Conservation (phyloP, 495 filamentous ascomycete genomes). For the Penicillium subrubescens region DNA sequence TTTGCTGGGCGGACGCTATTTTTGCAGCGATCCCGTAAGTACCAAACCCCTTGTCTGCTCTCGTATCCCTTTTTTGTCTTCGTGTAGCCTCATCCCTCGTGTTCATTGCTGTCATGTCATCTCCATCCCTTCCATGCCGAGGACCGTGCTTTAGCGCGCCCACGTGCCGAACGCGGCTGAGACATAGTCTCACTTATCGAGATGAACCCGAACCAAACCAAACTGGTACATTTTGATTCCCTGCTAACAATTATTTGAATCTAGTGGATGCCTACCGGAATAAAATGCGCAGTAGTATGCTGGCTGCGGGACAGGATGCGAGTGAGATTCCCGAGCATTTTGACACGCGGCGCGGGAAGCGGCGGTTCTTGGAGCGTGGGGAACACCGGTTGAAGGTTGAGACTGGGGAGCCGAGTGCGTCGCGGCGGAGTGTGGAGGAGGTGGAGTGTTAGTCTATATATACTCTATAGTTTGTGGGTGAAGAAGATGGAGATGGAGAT, state of each 20-base stretch:
- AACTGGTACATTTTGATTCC: not conserved
- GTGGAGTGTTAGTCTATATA: conserved; percentile 35
- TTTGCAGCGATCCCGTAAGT: conserved; percentile 89
- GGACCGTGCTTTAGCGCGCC: not conserved
- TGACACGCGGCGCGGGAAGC: conserved; percentile 86
- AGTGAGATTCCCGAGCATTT: conserved; percentile 75
- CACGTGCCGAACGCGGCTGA: conserved; percentile 11
- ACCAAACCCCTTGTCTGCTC: not conserved
- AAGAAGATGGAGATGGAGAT: no score
- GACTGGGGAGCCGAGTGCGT: conserved; percentile 26
- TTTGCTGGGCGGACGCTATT: conserved; percentile 86
- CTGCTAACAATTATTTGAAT: not conserved
- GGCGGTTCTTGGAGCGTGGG: conserved; percentile 73
- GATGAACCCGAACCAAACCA: not conserved
- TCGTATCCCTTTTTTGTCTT: conserved; percentile 2
- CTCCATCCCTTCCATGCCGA: not conserved
- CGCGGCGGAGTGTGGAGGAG: conserved; percentile 43
- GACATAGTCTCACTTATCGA: conserved; percentile 2
- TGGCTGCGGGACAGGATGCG: conserved; percentile 71
- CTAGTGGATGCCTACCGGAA: conserved; percentile 95
- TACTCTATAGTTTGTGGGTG: no score
- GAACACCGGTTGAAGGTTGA: conserved; percentile 21
- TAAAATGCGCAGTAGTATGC: conserved; percentile 83
- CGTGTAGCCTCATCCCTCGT: not conserved
- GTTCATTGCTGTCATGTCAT: not conserved